phyloP scores from a whole-genome alignment of 2,329 filamentous ascomycete genomes.

The Penicillium sp. region DNA sequence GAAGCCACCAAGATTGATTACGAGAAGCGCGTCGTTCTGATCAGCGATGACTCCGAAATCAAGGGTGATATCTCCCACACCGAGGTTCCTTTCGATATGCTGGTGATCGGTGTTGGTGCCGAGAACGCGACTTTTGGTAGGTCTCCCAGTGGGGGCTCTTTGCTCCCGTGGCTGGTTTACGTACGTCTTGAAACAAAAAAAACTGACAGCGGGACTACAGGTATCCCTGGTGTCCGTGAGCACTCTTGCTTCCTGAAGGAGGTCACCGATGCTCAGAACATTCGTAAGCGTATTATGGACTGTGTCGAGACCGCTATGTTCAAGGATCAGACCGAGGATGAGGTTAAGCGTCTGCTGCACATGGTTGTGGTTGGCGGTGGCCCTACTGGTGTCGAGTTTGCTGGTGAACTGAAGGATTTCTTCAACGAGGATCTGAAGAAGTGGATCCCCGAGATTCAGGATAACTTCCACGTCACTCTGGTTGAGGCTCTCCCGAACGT shows the following conservation, averaged over 20 bases:
- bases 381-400: constrained; percentile 96
- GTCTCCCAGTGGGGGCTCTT: background rate
- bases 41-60: constrained; percentile 88
- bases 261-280: constrained; percentile 89
- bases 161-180: too few relatives aligned
- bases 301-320: constrained; percentile 97
- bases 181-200: too few relatives aligned
- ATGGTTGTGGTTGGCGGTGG: constrained; percentile 96
- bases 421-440: constrained; percentile 98
- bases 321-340: constrained; percentile 85
- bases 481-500: constrained; percentile 94
- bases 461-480: constrained; percentile 94
- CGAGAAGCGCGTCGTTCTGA: constrained; percentile 78
- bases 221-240: constrained; percentile 88
- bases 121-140: constrained; percentile 97
- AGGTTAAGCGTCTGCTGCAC: constrained; percentile 89
- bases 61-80: constrained; percentile 76
- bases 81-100: constrained; percentile 95
- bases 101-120: constrained; percentile 92
- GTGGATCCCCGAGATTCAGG: constrained; percentile 90
- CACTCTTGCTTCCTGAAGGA: constrained; percentile 98
- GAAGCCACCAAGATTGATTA: constrained; percentile 94
- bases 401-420: constrained; percentile 96
- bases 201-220: constrained; percentile 29
- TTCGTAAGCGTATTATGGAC: constrained; percentile 99